A percentile compares a stretch with the other conserved stretches of the same genome.
Evolutionary conservation across 257 asterid genomes (phyloP).

Genomic region (Solanum pimpinellifolium): DNA sequence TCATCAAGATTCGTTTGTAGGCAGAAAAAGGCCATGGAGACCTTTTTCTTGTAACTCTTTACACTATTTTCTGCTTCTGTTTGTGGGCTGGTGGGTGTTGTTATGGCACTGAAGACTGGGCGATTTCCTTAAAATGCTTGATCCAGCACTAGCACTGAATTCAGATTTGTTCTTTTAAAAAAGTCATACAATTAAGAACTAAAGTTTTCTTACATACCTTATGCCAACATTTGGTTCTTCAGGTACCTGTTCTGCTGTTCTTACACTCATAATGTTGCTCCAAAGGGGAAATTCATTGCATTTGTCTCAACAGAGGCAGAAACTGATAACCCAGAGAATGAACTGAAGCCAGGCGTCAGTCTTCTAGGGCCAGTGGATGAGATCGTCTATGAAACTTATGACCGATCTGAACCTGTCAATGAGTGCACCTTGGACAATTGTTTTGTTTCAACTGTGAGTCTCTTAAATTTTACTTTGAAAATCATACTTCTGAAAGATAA

Average conservation of each 20-base stretch:
- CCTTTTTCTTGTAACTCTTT: background rate
- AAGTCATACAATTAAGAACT: background rate
- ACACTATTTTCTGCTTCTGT: background rate
- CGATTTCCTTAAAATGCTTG: background rate
- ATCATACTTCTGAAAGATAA: background rate
- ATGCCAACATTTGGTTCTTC: conserved; percentile 7
- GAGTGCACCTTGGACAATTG: conserved; percentile 83
- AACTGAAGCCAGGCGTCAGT: conserved; percentile 80
- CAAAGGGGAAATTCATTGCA: conserved; percentile 89
- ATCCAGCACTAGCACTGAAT: background rate
- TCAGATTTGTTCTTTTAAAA: background rate
- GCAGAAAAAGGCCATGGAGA: background rate
- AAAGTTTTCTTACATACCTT: background rate
- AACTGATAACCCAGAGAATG: conserved; percentile 79
- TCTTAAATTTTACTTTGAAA: background rate
- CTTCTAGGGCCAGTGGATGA: conserved; percentile 97
- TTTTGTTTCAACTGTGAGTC: conserved; percentile 79
- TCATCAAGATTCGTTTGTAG: background rate
- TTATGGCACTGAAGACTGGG: background rate
- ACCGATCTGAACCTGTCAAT: conserved; percentile 80
- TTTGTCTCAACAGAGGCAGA: conserved; percentile 95
- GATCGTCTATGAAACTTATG: conserved; percentile 80
- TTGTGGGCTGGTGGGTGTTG: background rate
- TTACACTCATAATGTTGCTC: conserved; percentile 96
- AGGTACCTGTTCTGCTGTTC: conserved; percentile 98